Percentiles rank a stretch among this genome's conserved stretches.
Conservation (phyloP, 2,329 filamentous ascomycete species). For the Endocalyx cinctus region DNA sequence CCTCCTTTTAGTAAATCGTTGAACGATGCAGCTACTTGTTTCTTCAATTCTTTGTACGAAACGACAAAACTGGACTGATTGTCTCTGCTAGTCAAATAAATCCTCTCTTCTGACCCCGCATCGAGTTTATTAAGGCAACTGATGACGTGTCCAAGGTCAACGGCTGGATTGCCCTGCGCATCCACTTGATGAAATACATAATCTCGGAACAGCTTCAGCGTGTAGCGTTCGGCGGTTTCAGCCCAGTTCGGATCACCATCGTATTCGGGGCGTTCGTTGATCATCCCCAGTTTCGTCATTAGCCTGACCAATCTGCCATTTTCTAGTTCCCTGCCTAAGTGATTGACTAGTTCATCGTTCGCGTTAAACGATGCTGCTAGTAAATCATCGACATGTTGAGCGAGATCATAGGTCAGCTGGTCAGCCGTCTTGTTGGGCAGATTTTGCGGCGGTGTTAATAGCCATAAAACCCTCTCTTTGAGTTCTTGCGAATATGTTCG, state of each 20-base stretch:
- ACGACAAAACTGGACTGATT: conserved; percentile 86
- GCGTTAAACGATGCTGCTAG: conserved; percentile 77
- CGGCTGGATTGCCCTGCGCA: conserved; percentile 71
- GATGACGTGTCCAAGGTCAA: conserved; percentile 85
- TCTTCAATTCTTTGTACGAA: conserved; percentile 83
- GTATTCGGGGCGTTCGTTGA: conserved; percentile 87
- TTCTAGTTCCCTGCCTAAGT: conserved; percentile 77
- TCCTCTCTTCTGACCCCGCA: conserved; percentile 79
- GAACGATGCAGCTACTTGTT: conserved; percentile 54
- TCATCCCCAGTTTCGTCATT: conserved; percentile 73
- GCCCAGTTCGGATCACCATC: conserved; percentile 77
- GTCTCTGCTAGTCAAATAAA: conserved; percentile 82
- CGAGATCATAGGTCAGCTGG: conserved; percentile 72
- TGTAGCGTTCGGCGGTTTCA: conserved; percentile 87
- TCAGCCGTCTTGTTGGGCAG: conserved; percentile 66
- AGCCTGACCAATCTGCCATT: conserved; percentile 82
- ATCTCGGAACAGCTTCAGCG: conserved; percentile 91
- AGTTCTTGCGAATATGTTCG: conserved; percentile 74
- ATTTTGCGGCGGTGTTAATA: conserved; percentile 62
- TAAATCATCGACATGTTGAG: conserved; percentile 67
- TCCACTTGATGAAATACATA: conserved; percentile 98
- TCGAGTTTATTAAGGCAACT: conserved; percentile 88
- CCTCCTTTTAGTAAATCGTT: conserved; percentile 50
- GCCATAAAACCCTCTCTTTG: conserved; percentile 75
- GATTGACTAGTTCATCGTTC: conserved; percentile 67